These are phyloP conservation scores for Parathielavia hyrcaniae DNA, from an alignment of 495 filamentous ascomycete genomes.

Conservation along the genomic window DNA sequence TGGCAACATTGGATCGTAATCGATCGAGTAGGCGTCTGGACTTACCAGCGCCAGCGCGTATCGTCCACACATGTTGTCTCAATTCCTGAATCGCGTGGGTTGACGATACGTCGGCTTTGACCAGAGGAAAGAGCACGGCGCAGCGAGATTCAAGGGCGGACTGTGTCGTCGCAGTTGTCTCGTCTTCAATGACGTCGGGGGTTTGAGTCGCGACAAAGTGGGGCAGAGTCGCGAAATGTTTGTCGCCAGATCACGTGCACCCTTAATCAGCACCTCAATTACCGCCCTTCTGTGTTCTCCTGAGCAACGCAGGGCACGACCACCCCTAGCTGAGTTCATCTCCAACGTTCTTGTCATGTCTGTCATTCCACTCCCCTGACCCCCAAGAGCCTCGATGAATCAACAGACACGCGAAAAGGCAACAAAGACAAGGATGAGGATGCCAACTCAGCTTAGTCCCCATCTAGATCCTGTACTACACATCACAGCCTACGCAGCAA, in stretches of 20 bases:
- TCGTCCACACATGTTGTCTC: constrained; percentile 67
- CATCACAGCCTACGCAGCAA: not conserved
- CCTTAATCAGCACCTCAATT: not conserved
- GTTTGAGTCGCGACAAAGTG: not conserved
- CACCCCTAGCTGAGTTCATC: no score
- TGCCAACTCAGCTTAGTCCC: no score
- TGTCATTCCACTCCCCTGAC: no score
- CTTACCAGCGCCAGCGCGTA: constrained; percentile 75
- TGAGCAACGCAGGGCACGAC: no score
- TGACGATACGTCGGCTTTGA: no score
- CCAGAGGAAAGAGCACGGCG: no score
- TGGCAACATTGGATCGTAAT: not conserved
- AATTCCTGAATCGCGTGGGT: not conserved
- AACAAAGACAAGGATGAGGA: no score
- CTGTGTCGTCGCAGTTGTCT: not conserved
- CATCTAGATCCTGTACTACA: not conserved
- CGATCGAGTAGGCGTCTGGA: constrained; percentile 13
- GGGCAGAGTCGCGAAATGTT: not conserved
- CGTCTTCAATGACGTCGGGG: constrained; percentile 9
- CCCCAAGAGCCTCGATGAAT: no score
- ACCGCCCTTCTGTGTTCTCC: no score
- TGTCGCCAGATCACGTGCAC: constrained; percentile 26
- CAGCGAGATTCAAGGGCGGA: not conserved
- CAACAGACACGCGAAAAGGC: no score
- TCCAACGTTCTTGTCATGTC: no score